Base-by-base conservation (phyloP, 2,329 filamentous ascomycete genomes). In the Davidsoniella eucalypti region DNA sequence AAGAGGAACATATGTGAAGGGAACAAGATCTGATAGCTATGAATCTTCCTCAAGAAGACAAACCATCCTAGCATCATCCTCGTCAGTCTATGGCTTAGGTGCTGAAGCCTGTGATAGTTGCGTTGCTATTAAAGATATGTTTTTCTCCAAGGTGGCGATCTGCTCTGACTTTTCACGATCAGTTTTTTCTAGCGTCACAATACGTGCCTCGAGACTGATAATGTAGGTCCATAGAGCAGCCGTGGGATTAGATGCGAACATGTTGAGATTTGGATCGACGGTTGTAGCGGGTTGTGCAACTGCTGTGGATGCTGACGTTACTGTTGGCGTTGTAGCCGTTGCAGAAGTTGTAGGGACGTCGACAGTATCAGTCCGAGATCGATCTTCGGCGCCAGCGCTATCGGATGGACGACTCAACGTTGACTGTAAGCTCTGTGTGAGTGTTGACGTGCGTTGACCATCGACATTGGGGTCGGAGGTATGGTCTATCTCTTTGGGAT, bases 401-500 rank as follows among this genome's bases (percentile, higher is more conserved):
- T 51, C 58, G 59, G 29, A 33, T 33, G 29, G 29, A 33, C 29
- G 29, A 33, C 29, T 42, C 78, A 75, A 54, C 78, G 75, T 59
- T 82, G 79, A 72, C 55, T 81, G 78, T 23, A 79, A 71, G 7
- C 75, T 74, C 54, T 82, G 43, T 26, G 43, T 16, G 18, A 25
- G 25, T 16, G 21, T 42, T 49, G 38, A 21, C 16, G 16, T 49
- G 37, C 7, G 23, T 29, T 6, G 38, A 16, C 33, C 47, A 16
- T 18, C 42, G 47, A 33, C 29, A 33, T 33, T 33, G 29, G 23
- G 9, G 6, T 49, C 47, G 12, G 39, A 17, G 62, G 60, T 73
- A 82, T n/a, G 80, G 84, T 50, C 76, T 2, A 52, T 26, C 25
- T 87, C 82, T 60, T 88, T 93, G 0, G 87, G 87, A 56, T 85